A percentile compares a stretch with the other conserved stretches of the same genome.
These are phyloP conservation scores for Elaeagnus macrophylla DNA, from an alignment of 306 rosid genomes.

Conservation along the genomic window DNA sequence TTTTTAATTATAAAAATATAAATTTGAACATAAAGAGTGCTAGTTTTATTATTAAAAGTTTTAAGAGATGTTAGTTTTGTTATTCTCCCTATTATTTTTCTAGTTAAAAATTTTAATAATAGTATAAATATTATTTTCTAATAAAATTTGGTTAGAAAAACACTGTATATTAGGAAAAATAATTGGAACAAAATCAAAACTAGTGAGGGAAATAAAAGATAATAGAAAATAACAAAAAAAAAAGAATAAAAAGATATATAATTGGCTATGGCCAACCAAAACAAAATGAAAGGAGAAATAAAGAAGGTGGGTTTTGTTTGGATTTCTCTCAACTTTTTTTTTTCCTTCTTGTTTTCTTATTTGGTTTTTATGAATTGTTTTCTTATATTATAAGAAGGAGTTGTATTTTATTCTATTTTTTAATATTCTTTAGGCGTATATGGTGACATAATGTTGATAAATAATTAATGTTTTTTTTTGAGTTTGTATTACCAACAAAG, in stretches of 20 bases:
- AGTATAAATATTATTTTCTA: too few species aligned
- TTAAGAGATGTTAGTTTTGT: too few species aligned
- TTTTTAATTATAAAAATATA: too few species aligned
- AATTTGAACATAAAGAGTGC: too few species aligned
- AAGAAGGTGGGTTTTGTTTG: slow-evolving; percentile 35
- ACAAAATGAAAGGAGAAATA: slow-evolving; percentile 22
- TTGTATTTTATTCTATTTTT: slow-evolving; percentile 10
- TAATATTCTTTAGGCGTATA: slow-evolving; percentile 23
- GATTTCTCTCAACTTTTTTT: slow-evolving; percentile 20
- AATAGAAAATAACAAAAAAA: slow-evolving; percentile 3
- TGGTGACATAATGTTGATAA: slow-evolving; percentile 56
- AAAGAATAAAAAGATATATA: slow-evolving; percentile 22
- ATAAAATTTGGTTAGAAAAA: slow-evolving; percentile 7
- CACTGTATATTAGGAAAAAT: slow-evolving; percentile 11
- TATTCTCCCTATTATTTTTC: too few species aligned
- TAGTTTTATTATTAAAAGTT: too few species aligned
- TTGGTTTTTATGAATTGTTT: background rate
- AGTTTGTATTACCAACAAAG: slow-evolving; percentile 7
- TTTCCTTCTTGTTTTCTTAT: background rate
- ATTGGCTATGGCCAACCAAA: slow-evolving; percentile 16
- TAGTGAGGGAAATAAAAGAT: background rate
- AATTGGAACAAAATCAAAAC: slow-evolving; percentile 15
- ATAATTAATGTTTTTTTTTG: slow-evolving; percentile 26
- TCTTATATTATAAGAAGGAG: background rate
- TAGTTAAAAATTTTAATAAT: too few species aligned